Evolutionary conservation across 2,329 filamentous ascomycete genomes (phyloP).

Genomic region (Cladosporium sp.): DNA sequence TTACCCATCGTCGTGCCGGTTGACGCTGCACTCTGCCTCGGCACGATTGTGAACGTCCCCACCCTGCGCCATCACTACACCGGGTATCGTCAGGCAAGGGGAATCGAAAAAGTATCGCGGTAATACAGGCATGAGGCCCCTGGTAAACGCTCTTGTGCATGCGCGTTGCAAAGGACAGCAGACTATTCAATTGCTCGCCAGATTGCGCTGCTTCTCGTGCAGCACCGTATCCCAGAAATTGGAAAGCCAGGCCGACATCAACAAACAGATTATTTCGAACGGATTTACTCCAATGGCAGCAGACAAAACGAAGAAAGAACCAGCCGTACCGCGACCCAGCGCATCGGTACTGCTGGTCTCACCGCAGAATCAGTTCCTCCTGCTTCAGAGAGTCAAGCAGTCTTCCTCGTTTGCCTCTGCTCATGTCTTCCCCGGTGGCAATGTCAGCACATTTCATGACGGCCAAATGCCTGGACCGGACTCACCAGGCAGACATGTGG

Average conservation of each 20-base stretch:
- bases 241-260: background rate
- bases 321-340: slow-evolving; percentile 57
- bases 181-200: background rate
- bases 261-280: slow-evolving; percentile 13
- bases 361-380: slow-evolving; percentile 77
- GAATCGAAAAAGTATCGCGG: background rate
- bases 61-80: background rate
- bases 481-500: slow-evolving; percentile 59
- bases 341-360: slow-evolving; percentile 79
- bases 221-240: background rate
- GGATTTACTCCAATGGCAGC: slow-evolving; percentile 14
- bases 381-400: slow-evolving; percentile 79
- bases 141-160: background rate
- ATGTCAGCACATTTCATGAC: slow-evolving; percentile 73
- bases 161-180: background rate
- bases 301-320: slow-evolving; percentile 33
- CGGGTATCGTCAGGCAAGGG: background rate
- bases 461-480: slow-evolving; percentile 52
- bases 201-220: background rate
- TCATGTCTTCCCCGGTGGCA: slow-evolving; percentile 93
- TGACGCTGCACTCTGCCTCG: background rate
- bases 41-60: background rate
- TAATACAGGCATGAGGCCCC: background rate
- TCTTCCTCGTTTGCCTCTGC: slow-evolving; percentile 84
- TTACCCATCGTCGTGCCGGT: too few species aligned